A percentile compares a stretch with the other conserved stretches of the same genome.
Evolutionary conservation across 1,139 yeast genomes (phyloP).

Genomic region (Suhomyces yuchorum): DNA sequence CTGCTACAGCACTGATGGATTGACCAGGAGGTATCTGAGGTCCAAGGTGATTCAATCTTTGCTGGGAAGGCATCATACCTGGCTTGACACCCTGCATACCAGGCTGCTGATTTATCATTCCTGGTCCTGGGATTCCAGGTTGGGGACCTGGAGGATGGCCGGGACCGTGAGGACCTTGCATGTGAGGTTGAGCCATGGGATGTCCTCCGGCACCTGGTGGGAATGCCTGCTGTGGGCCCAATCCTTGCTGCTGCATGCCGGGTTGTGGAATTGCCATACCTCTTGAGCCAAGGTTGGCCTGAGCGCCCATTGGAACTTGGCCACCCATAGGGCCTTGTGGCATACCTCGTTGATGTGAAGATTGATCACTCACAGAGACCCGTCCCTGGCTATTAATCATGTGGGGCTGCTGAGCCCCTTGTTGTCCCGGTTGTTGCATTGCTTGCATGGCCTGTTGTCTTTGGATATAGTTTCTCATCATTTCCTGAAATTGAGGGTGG

Average conservation of each 20-base stretch:
- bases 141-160: background rate
- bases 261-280: conserved; percentile 1
- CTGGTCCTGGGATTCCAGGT: conserved; percentile 1
- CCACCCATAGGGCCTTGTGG: conserved; percentile 1
- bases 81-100: conserved; percentile 2
- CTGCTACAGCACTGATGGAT: conserved; percentile 9
- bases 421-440: conserved; percentile 30
- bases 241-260: conserved; percentile 7
- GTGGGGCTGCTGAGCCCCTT: conserved; percentile 18
- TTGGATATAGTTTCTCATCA: conserved; percentile 41
- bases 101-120: background rate
- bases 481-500: conserved; percentile 49
- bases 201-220: conserved; percentile 8
- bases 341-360: conserved; percentile 3
- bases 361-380: conserved; percentile 3
- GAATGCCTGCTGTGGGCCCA: conserved; percentile 2
- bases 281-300: conserved; percentile 2
- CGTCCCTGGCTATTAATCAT: conserved; percentile 8
- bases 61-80: background rate
- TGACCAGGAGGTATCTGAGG: conserved; percentile 1
- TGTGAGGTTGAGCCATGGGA: conserved; percentile 12
- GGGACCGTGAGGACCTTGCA: conserved; percentile 18
- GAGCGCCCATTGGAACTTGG: conserved; percentile 3
- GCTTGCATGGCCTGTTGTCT: conserved; percentile 41
- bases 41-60: conserved; percentile 2